phyloP scores from a whole-genome alignment of 148 eudicot genomes.

The Persicaria tinctoria region DNA sequence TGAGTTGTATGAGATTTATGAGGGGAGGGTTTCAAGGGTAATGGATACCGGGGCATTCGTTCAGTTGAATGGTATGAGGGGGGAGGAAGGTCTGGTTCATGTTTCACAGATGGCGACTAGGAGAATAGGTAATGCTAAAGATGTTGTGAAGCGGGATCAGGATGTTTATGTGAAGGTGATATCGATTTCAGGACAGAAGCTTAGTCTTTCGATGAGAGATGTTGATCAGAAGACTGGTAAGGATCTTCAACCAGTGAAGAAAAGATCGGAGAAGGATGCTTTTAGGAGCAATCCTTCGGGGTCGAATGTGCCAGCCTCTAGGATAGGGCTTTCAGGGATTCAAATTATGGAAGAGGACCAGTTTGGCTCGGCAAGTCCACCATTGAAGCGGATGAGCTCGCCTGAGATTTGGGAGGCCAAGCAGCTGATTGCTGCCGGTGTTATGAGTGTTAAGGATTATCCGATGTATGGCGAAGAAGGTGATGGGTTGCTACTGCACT shows the following conservation, averaged over 20 bases:
- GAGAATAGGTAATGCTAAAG: conserved; percentile 61
- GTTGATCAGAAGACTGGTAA: conserved; percentile 81
- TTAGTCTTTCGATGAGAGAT: conserved; percentile 79
- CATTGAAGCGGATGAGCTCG: conserved; percentile 81
- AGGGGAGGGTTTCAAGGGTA: conserved; percentile 73
- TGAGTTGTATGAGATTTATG: conserved; percentile 61
- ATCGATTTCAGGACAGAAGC: conserved; percentile 55
- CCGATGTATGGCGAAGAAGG: conserved; percentile 68
- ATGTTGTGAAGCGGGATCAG: conserved; percentile 76
- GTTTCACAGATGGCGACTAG: conserved; percentile 74
- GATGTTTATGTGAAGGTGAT: conserved; percentile 79
- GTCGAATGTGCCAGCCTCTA: conserved; percentile 25
- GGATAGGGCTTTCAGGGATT: conserved; percentile 74
- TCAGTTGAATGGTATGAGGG: conserved; percentile 48
- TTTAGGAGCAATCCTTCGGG: conserved; percentile 41
- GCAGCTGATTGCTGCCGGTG: conserved; percentile 83
- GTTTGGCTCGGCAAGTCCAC: conserved; percentile 48
- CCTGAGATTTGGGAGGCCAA: conserved; percentile 91
- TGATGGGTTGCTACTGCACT: conserved; percentile 55
- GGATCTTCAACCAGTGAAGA: conserved; percentile 69
- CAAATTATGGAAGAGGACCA: conserved; percentile 49
- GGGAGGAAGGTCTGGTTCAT: conserved; percentile 88
- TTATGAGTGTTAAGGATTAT: conserved; percentile 56
- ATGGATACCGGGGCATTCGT: conserved; percentile 81
- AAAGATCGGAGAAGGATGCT: conserved; percentile 34